Base-by-base conservation (phyloP, 2,329 filamentous ascomycete genomes). In the Ophiostoma montium region DNA sequence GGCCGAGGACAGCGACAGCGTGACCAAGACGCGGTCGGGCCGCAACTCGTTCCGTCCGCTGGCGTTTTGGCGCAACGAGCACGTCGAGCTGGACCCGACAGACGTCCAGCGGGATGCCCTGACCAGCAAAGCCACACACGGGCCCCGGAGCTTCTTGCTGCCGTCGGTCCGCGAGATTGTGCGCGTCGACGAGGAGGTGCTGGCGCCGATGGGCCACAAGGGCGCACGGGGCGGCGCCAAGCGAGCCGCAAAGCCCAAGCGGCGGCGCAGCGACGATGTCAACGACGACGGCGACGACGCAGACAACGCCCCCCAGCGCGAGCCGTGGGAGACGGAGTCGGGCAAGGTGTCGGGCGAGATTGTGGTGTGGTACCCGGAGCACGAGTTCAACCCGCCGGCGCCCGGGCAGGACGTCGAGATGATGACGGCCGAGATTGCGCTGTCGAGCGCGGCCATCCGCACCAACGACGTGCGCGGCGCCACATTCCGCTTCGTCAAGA, bases 401-500 rank as follows among this genome's bases (percentile, higher is more conserved):
- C 69, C 72, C 15, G 73, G 75, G 49, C 76, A 80, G 53, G 64
- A 72, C 44, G 68, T 76, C 43, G 72, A 73, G 47, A 64, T 78
- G 45, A 66, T 65, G 12, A 70, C 75, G 31, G 71, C 78, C 48
- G 70, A 75, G 50, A 65, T 81, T 31, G 78, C 78, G 42, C 67
- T 82, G 49, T 71, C 70, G 48, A 71, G 69, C 49, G 63, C 68
- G 7, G 74, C 75, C 2, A 74, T 82, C 47, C 66, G 76, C 55
- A 76, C 76, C 21, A 68, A 69, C 21, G 72, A 77, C 51, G 77
- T 81, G 53, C 71, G 71, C 48, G 71, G 75, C 59, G 82, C 82
- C 16, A 79, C 78, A 3, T 96, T 96, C 71, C 77, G 78, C 50
- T 96, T 94, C 61, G 85, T 86, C 32, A 96, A 95, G 69, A 84